These are phyloP conservation scores for Eimeria acervulina DNA, from an alignment of 169 alveolate species.

Conservation along the genomic window DNA sequence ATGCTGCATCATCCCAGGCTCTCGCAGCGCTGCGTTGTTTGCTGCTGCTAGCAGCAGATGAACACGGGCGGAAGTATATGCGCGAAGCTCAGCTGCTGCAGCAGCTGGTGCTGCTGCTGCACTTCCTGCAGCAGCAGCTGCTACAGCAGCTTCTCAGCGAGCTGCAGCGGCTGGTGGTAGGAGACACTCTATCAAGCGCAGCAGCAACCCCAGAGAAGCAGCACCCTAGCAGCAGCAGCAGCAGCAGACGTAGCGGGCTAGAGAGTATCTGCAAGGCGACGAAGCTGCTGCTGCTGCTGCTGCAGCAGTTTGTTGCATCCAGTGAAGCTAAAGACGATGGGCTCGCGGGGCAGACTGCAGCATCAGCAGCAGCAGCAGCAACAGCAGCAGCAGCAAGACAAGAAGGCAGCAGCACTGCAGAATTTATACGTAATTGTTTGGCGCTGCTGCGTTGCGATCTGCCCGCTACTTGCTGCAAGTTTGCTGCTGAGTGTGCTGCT, in stretches of 20 bases:
- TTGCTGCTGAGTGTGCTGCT: conserved; percentile 53
- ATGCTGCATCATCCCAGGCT: conserved; percentile 20
- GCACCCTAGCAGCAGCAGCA: conserved; percentile 49
- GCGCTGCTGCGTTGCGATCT: conserved; percentile 50
- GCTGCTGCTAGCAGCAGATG: conserved; percentile 71
- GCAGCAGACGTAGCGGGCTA: conserved; percentile 54
- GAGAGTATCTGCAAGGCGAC: conserved; percentile 19
- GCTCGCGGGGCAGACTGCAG: conserved; percentile 6
- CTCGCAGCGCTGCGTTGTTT: conserved; percentile 50
- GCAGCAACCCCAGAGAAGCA: conserved; percentile 18
- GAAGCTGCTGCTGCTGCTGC: conserved; percentile 72
- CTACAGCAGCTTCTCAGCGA: conserved; percentile 38
- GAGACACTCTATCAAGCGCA: background rate
- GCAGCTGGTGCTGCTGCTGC: conserved; percentile 66
- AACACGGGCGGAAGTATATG: conserved; percentile 42
- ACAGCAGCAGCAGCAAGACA: conserved; percentile 34
- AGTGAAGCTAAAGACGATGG: background rate
- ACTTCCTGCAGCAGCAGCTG: conserved; percentile 58
- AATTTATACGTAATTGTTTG: background rate
- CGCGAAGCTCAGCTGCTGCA: conserved; percentile 65
- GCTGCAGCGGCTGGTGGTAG: conserved; percentile 52
- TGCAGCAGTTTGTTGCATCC: conserved; percentile 55
- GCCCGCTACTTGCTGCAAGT: background rate
- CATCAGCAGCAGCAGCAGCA: conserved; percentile 39
- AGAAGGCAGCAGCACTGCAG: background rate